Conservation (phyloP, 2,329 filamentous ascomycete species). For the Neopestalotiopsis sp. region DNA sequence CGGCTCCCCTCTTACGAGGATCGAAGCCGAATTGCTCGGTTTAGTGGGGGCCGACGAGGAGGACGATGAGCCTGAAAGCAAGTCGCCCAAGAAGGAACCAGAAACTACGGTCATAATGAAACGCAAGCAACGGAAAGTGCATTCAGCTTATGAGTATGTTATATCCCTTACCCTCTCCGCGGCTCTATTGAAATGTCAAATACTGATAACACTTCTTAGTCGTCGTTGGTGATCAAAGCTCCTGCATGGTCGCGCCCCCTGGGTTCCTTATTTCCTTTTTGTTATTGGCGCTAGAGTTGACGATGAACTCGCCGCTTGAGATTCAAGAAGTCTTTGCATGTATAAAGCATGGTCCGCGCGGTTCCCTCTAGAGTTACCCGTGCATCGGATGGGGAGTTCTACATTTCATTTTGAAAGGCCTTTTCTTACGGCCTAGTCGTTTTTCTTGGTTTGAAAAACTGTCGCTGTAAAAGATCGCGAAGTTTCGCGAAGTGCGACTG, state of each 20-base stretch:
- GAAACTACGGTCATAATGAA: background rate
- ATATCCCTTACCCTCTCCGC: background rate
- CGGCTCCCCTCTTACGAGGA: constrained; percentile 35
- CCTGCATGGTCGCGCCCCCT: background rate
- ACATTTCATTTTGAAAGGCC: background rate
- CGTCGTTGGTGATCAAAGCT: constrained; percentile 12
- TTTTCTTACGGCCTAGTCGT: background rate
- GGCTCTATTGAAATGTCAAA: background rate
- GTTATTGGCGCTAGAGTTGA: background rate
- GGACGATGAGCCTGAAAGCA: constrained; percentile 26
- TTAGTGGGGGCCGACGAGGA: constrained; percentile 25
- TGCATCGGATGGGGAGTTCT: background rate
- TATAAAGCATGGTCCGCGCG: background rate
- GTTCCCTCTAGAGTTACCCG: background rate
- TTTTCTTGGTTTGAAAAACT: background rate
- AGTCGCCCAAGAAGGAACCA: constrained; percentile 21
- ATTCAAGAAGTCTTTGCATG: background rate
- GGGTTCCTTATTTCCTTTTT: background rate
- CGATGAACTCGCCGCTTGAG: background rate
- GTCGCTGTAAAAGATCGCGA: background rate
- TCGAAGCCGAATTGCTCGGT: constrained; percentile 36
- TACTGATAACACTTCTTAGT: constrained; percentile 8
- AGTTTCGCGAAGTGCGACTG: background rate
- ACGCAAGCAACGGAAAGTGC: constrained; percentile 13
- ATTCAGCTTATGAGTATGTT: constrained; percentile 19